phyloP scores from a whole-genome alignment of 345 rosid genomes.

The Firmiana major region DNA sequence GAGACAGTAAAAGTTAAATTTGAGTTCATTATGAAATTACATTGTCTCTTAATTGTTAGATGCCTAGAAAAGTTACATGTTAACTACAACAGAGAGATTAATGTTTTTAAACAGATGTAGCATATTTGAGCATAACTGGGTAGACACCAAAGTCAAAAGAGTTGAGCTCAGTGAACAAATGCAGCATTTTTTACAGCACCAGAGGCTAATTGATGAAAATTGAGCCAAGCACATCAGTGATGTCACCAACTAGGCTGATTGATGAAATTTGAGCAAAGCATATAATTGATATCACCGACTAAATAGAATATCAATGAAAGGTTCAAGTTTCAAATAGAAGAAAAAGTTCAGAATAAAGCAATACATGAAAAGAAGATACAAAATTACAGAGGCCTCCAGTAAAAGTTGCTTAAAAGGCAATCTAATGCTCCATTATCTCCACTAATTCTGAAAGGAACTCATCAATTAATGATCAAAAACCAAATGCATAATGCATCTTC shows the following conservation, averaged over 20 bases:
- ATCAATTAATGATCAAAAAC: constrained; percentile 1
- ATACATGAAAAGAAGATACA: background rate
- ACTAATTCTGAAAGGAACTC: background rate
- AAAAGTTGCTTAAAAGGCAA: background rate
- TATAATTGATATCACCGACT: too few relatives aligned
- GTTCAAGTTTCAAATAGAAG: background rate
- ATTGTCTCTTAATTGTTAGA: background rate
- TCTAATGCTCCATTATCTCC: background rate
- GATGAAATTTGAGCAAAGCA: too few relatives aligned
- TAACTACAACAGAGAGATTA: background rate
- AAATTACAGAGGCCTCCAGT: background rate
- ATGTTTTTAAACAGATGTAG: background rate
- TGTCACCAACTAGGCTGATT: background rate
- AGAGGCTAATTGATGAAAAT: background rate
- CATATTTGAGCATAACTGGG: background rate
- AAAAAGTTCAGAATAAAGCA: background rate
- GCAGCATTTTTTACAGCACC: background rate
- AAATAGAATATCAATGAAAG: background rate
- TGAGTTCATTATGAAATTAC: constrained; percentile 1
- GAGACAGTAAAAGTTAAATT: constrained; percentile 11
- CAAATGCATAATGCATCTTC: background rate
- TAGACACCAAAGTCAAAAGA: background rate
- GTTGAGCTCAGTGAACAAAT: background rate
- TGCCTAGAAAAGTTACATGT: background rate
- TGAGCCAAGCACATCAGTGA: background rate